Base-by-base conservation (phyloP, 352 stramenopile genomes). In the Pythium brassicae region DNA sequence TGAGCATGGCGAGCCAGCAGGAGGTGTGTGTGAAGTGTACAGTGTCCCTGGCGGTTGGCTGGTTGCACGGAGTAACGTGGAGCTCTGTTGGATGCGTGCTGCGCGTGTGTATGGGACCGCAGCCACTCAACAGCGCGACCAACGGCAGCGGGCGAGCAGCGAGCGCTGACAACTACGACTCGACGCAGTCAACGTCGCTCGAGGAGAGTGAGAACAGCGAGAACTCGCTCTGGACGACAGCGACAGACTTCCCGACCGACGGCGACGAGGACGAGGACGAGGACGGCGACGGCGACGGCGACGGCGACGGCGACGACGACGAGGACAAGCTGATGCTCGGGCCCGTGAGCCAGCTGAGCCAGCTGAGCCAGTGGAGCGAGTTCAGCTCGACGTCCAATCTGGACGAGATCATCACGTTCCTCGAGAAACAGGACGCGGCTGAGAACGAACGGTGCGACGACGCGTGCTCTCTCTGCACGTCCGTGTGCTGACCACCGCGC, bases 331-430 rank as follows among this genome's bases (percentile, higher is more conserved):
- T 63, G 32, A 73, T 86, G 45, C 69, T 83, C 25, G 78, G 83
- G 40, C 78, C 72, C 26, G 68, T 87, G 48, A 90, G 77, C 55
- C 77, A 90, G 52, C 49, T 89, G 55, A 89, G 76, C 55, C 75
- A 89, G 58, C 62, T 88, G 45, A 94, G 84, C 50, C 79, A 94
- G 50, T 87, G 78, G 78, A 91, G 84, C 53, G 80, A 92, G 62
- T 68, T 92, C 43, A 91, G 77, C 68, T 88, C 74, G 32, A 92
- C 83, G 43, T 90, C 82, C 42, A 88, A 94, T 43, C 63, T 94
- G 52, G 83, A 92, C 63, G 82, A 88, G 48, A 92, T 94, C 61
- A 88, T 94, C 59, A 89, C 65, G 53, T 94, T 91, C 53, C 62
- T 94, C 3, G 84, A 94, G 53, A 82, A 83, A 51, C 82, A 94